phyloP scores from a whole-genome alignment of 106 monocot genomes.

The Dioscorea dumetorum region DNA sequence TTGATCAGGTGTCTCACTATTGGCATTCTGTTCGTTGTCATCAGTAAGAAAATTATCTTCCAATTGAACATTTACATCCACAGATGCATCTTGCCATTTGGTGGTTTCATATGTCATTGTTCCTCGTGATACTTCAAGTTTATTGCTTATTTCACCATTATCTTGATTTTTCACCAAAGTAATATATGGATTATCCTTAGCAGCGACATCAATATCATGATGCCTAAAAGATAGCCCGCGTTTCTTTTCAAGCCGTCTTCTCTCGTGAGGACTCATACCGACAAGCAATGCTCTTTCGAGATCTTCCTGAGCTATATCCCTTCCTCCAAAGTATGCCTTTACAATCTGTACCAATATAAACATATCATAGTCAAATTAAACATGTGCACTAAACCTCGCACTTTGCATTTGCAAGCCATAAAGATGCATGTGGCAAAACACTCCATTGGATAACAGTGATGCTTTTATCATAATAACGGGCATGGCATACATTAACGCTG shows the following conservation, averaged over 20 bases:
- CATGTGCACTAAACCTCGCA: neutral
- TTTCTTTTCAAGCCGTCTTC: conserved; percentile 72
- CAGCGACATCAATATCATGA: conserved; percentile 1
- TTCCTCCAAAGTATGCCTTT: conserved; percentile 79
- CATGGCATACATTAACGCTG: neutral
- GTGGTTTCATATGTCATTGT: neutral
- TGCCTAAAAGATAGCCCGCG: conserved; percentile 42
- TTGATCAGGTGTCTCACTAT: conserved; percentile 9
- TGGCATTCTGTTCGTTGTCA: conserved; percentile 1
- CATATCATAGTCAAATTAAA: neutral
- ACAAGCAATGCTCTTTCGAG: conserved; percentile 78
- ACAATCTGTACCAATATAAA: conserved; percentile 43
- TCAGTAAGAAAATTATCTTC: conserved; percentile 6
- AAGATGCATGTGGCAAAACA: neutral
- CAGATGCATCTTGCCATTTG: conserved; percentile 7
- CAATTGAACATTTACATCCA: conserved; percentile 3
- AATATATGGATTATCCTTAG: too few relatives aligned
- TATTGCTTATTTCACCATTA: conserved; percentile 5
- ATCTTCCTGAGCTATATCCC: conserved; percentile 61
- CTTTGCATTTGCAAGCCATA: too few relatives aligned
- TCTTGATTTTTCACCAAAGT: too few relatives aligned
- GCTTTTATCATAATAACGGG: neutral
- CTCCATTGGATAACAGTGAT: neutral
- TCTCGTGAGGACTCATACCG: conserved; percentile 91
- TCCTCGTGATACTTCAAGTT: conserved; percentile 8